Evolutionary conservation across 352 stramenopile species (phyloP).

Genomic region (Phytophthora citricola): DNA sequence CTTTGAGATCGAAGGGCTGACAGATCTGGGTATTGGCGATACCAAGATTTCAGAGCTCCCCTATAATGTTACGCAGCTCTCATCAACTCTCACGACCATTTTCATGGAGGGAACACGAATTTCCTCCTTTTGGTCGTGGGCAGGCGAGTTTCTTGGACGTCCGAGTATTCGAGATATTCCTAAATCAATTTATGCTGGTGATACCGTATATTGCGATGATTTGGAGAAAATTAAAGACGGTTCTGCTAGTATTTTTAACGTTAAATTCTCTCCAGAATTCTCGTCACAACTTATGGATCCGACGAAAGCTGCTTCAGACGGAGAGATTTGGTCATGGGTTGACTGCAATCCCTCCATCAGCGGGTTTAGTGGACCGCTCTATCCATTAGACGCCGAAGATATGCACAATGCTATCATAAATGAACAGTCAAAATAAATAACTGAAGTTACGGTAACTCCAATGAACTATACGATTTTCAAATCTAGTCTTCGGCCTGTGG

Average conservation of each 20-base stretch:
- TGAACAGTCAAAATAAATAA: too few species aligned
- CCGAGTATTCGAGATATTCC: not conserved
- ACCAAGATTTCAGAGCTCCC: constrained; percentile 9
- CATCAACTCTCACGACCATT: constrained; percentile 9
- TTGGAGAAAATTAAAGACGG: constrained; percentile 13
- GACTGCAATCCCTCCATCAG: constrained; percentile 6
- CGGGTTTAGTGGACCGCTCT: constrained; percentile 12
- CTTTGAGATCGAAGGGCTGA: constrained; percentile 21
- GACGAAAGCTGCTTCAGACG: not conserved
- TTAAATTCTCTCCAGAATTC: not conserved
- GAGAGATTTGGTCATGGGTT: constrained; percentile 13
- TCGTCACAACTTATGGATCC: constrained; percentile 8
- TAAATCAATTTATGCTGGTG: constrained; percentile 7
- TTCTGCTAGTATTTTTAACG: not conserved
- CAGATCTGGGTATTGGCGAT: constrained; percentile 9
- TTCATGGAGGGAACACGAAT: not conserved
- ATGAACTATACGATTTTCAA: too few species aligned
- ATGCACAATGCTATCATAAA: constrained; percentile 2
- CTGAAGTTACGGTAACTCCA: too few species aligned
- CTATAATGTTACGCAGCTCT: constrained; percentile 14
- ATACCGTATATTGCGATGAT: constrained; percentile 9
- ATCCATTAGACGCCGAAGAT: constrained; percentile 9
- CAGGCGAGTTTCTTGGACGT: constrained; percentile 7
- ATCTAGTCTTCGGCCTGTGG: constrained; percentile 36
- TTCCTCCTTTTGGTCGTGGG: constrained; percentile 20